Conservation (phyloP, 345 rosid species). For the Eucalyptus globulus region DNA sequence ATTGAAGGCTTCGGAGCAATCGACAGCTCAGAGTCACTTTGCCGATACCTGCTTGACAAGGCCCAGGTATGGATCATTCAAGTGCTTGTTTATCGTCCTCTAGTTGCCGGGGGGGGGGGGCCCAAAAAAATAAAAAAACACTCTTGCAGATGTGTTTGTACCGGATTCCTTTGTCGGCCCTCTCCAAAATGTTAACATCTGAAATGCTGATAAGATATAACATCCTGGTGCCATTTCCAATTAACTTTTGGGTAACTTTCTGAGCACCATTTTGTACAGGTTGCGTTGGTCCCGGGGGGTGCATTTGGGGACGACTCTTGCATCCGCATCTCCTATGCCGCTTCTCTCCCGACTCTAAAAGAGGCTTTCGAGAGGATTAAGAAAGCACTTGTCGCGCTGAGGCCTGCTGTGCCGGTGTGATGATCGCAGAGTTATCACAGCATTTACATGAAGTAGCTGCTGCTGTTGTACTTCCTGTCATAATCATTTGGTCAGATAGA, state of each 20-base stretch:
- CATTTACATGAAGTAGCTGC: not conserved
- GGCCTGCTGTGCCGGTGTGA: conserved; percentile 41
- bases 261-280: conserved; percentile 21
- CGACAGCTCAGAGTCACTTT: conserved; percentile 46
- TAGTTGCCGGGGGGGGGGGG: not conserved
- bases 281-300: conserved; percentile 92
- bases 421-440: not conserved
- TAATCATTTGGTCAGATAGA: not conserved
- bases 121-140: not conserved
- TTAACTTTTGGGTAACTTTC: not conserved
- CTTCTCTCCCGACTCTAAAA: conserved; percentile 60
- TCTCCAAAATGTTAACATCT: not conserved
- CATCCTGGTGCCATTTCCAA: not conserved
- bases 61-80: conserved; percentile 30
- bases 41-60: conserved; percentile 54
- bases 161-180: not conserved
- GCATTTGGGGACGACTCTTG: conserved; percentile 95
- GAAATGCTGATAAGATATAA: not conserved
- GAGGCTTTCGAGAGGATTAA: conserved; percentile 76
- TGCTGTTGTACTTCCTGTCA: not conserved
- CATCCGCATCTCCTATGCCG: conserved; percentile 84
- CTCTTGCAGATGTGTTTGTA: not conserved
- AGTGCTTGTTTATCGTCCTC: not conserved
- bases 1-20: conserved; percentile 76
- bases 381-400: conserved; percentile 52